phyloP scores from a whole-genome alignment of 2,329 filamentous ascomycete species.

The Mollisiaceae sp. region DNA sequence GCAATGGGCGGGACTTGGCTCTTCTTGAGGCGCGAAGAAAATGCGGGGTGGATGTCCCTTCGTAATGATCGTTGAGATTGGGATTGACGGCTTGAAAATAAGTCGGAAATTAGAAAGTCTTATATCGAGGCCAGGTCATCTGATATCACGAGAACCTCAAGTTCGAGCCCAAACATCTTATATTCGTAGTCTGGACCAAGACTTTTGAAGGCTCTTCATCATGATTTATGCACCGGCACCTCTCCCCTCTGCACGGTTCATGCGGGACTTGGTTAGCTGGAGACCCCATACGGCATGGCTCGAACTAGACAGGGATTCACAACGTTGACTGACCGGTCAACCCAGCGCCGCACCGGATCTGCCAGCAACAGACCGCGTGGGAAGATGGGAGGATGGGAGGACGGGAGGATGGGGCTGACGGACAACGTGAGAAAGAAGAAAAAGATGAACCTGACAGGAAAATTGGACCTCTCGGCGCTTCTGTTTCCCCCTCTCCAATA shows the following conservation, averaged over 20 bases:
- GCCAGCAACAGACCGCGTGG: background rate
- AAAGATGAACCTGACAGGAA: background rate
- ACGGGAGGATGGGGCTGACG: background rate
- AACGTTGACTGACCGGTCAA: background rate
- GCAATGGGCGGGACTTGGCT: too few relatives aligned
- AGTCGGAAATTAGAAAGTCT: too few relatives aligned
- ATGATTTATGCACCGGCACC: background rate
- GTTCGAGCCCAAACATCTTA: too few relatives aligned
- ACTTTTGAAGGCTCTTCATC: background rate
- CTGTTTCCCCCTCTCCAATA: background rate
- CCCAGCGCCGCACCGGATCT: background rate
- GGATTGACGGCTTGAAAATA: too few relatives aligned
- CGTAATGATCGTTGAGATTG: too few relatives aligned
- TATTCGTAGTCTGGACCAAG: too few relatives aligned
- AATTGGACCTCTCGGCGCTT: background rate
- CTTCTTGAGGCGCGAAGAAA: too few relatives aligned
- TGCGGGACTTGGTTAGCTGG: background rate
- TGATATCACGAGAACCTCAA: too few relatives aligned
- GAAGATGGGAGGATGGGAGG: background rate
- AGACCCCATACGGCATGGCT: conserved; percentile 2
- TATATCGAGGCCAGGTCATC: too few relatives aligned
- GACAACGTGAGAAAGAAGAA: background rate
- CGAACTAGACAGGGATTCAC: background rate
- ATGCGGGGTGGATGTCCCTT: too few relatives aligned
- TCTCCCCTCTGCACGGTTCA: background rate